Conservation (phyloP, 176 grass and related monocot genomes). For the Musa schizocarpa region DNA sequence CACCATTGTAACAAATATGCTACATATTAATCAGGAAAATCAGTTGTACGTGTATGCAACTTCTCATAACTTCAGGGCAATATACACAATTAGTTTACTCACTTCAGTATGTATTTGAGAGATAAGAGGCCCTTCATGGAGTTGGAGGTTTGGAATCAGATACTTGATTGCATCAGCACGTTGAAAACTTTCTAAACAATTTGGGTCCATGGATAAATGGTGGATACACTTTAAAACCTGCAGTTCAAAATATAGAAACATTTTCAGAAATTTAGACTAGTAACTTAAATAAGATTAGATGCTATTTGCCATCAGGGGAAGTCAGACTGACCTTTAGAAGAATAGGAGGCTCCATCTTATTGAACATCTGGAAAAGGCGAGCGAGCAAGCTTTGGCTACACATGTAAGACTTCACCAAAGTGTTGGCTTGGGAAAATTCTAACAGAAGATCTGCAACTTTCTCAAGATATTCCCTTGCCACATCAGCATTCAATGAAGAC, state of each 20-base stretch:
- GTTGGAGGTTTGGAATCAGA: slow-evolving; percentile 95
- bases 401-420: slow-evolving; percentile 75
- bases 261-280: neutral
- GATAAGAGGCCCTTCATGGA: slow-evolving; percentile 78
- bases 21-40: neutral
- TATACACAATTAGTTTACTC: neutral
- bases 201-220: slow-evolving; percentile 92
- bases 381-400: slow-evolving; percentile 74
- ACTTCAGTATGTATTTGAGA: slow-evolving; percentile 98
- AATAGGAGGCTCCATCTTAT: slow-evolving; percentile 90
- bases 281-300: slow-evolving; percentile 13
- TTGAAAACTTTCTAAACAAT: slow-evolving; percentile 96
- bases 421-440: slow-evolving; percentile 91
- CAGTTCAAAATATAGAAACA: slow-evolving; percentile 18
- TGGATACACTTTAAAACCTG: slow-evolving; percentile 97
- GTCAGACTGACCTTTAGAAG: slow-evolving; percentile 67
- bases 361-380: slow-evolving; percentile 97
- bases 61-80: neutral
- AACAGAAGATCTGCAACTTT: slow-evolving; percentile 96
- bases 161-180: slow-evolving; percentile 95
- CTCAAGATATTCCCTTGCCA: slow-evolving; percentile 86
- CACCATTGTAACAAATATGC: too few species aligned
- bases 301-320: slow-evolving; percentile 20
- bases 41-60: neutral
- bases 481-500: slow-evolving; percentile 78